These are phyloP conservation scores for Morella rubra DNA, from an alignment of 306 rosid genomes.

Conservation along the genomic window DNA sequence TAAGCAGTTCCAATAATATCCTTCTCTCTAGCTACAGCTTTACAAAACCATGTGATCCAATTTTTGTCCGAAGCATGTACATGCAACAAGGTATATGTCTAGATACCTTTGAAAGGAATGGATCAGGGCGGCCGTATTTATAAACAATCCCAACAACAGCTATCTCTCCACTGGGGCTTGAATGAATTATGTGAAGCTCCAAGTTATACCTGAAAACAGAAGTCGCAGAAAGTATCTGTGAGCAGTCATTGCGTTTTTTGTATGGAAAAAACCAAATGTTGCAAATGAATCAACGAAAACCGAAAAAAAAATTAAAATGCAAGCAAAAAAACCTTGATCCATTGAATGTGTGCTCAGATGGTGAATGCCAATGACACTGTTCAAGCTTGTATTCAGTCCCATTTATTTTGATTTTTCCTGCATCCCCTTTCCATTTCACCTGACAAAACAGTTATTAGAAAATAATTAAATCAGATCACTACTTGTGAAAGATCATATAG, in stretches of 20 bases:
- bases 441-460: slow-evolving; percentile 23
- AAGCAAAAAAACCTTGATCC: slow-evolving; percentile 53
- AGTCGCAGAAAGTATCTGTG: not conserved
- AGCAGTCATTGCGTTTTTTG: not conserved
- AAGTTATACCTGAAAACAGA: slow-evolving; percentile 46
- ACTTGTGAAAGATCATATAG: not conserved
- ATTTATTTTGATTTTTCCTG: slow-evolving; percentile 56
- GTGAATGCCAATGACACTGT: slow-evolving; percentile 86
- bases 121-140: slow-evolving; percentile 58
- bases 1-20: no score
- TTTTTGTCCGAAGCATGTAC: not conserved
- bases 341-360: slow-evolving; percentile 73
- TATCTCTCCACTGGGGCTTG: slow-evolving; percentile 30
- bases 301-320: not conserved
- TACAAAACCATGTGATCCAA: no score
- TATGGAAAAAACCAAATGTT: not conserved
- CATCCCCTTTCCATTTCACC: slow-evolving; percentile 65
- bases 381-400: slow-evolving; percentile 48
- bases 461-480: slow-evolving; percentile 6
- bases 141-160: slow-evolving; percentile 69
- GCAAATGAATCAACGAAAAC: not conserved
- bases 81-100: not conserved
- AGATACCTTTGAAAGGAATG: slow-evolving; percentile 60
- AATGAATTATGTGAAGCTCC: slow-evolving; percentile 65
- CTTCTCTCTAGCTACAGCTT: no score